phyloP scores from a whole-genome alignment of 202 grass and related monocot species.

The Musa balbisiana region DNA sequence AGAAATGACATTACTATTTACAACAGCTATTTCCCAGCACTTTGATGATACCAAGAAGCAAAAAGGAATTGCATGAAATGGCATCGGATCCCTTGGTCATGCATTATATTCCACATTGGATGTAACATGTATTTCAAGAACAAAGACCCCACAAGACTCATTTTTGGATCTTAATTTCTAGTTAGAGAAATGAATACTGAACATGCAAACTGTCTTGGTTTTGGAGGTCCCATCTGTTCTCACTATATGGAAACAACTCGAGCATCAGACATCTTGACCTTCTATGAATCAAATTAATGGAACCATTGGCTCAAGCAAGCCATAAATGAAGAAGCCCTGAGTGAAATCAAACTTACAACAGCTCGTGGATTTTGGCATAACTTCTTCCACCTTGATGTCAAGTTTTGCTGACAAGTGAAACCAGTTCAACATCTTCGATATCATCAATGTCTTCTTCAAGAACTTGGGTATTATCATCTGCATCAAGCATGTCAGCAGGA shows the following conservation, averaged over 20 bases:
- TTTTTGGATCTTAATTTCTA: background rate
- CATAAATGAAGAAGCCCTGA: background rate
- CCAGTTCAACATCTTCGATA: conserved; percentile 36
- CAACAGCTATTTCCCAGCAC: no score
- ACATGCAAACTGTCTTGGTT: background rate
- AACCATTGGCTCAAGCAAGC: background rate
- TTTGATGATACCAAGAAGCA: no score
- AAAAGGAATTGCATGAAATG: background rate
- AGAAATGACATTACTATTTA: no score
- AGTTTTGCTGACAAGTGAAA: conserved; percentile 32
- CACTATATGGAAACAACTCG: background rate
- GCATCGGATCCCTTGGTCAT: background rate
- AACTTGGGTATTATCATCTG: conserved; percentile 24
- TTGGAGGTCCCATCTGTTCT: background rate
- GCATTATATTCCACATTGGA: background rate
- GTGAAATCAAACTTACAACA: background rate
- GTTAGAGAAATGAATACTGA: background rate
- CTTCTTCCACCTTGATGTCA: background rate
- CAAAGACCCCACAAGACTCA: background rate
- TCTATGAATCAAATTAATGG: background rate
- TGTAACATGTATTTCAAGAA: background rate
- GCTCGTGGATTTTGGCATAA: background rate
- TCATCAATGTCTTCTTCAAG: conserved; percentile 11
- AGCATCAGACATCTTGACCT: background rate
- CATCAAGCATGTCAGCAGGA: conserved; percentile 48